Base-by-base conservation (phyloP, 2,329 filamentous ascomycete species). In the Colletotrichum cereale region DNA sequence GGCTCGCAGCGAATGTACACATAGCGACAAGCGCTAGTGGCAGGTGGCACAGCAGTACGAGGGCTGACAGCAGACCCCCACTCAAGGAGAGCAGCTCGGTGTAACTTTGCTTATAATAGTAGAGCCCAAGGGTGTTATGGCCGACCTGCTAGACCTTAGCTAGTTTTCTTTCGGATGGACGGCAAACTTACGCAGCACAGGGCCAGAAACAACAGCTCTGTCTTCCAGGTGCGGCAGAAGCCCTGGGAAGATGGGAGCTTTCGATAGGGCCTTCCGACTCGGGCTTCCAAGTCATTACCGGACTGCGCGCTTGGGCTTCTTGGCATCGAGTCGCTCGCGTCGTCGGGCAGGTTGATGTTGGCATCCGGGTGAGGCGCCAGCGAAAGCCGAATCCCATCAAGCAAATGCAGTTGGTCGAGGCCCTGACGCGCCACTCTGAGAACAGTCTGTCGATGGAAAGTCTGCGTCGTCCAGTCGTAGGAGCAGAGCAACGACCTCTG, bases 401-500 rank as follows among this genome's bases (percentile, higher is more conserved):
- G 36, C 12, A 26, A 44, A 29, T 62, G 42, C 21, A 62, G 12
- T 18, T 58, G 24, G 24, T 44, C 56, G 10, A 58, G 24, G 10
- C 42, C 60, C 11, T n/a, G 42, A 16, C 42, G 42, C 26, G 40
- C n/a, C 2, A 86, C 78, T 1, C 84, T 78, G 34, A 86, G 66
- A 1, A 86, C 84, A 0, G 80, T 82, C 74, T 86, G 83, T 0
- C 83, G 78, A 53, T 81, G 81, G 67, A 84, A 77, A 0, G 82
- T 84, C 3, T 78, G 75, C 0, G 79, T 80, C 0, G 78, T 80
- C 80, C 80, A 83, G 71, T 86, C 83, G 65, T 85, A 86, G 0
- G 82, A 85, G 73, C 84, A 85, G 21, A 83, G 76, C 6, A 86
- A 74, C 3, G 82, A 82, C 10, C 85, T 79, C 67, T 85, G 83